Percentiles rank a stretch among this genome's conserved stretches.
Evolutionary conservation across 176 grass and related monocot species (phyloP).

Genomic region (Aegilops longissima): DNA sequence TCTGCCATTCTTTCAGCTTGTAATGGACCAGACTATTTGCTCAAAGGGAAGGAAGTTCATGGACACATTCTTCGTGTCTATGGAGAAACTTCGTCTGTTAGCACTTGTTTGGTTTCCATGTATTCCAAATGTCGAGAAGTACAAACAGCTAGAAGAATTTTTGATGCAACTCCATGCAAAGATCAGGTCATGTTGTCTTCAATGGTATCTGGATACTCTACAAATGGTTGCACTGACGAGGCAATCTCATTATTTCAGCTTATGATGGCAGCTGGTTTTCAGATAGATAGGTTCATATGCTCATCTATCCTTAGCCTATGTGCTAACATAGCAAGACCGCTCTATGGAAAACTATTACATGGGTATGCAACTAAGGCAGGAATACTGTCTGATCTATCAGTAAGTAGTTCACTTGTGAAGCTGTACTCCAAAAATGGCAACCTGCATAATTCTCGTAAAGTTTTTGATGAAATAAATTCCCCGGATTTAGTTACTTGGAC

Average conservation of each 20-base stretch:
- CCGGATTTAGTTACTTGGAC: constrained; percentile 81
- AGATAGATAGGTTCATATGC: constrained; percentile 58
- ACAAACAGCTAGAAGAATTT: constrained; percentile 48
- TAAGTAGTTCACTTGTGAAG: constrained; percentile 66
- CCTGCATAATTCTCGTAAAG: constrained; percentile 58
- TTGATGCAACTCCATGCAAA: constrained; percentile 50
- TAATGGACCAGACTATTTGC: constrained; percentile 39
- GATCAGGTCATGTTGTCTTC: constrained; percentile 59
- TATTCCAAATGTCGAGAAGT: constrained; percentile 64
- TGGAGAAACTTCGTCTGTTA: constrained; percentile 30
- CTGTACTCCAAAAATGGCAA: constrained; percentile 72
- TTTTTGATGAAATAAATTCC: constrained; percentile 65
- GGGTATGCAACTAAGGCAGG: constrained; percentile 50
- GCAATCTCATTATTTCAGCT: constrained; percentile 49
- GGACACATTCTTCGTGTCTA: constrained; percentile 44
- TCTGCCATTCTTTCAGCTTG: constrained; percentile 63
- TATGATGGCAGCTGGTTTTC: constrained; percentile 41
- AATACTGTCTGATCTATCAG: constrained; percentile 49
- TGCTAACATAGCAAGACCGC: constrained; percentile 49
- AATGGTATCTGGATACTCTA: constrained; percentile 62
- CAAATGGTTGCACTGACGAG: constrained; percentile 58
- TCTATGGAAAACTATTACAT: constrained; percentile 55
- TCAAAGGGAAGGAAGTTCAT: constrained; percentile 70
- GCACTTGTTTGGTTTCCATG: constrained; percentile 56
- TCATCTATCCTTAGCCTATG: constrained; percentile 63